Evolutionary conservation across 208 protist genomes (phyloP).

Genomic region (Wallacemonas sp.): DNA sequence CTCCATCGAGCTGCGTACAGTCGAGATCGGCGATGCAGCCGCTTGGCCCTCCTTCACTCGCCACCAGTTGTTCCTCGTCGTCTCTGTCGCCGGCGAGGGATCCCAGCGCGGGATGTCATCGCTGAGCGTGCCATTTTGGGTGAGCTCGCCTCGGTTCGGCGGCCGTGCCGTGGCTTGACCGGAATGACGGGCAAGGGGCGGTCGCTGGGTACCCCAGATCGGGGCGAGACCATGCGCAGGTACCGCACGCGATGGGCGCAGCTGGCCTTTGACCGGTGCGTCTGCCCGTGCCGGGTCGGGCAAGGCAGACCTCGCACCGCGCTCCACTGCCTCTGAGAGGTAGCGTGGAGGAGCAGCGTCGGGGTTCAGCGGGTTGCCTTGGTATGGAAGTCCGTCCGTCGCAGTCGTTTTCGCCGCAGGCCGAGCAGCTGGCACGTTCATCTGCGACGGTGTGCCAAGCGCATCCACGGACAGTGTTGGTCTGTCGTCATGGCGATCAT

Average conservation of each 20-base stretch:
- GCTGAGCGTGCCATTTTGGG: too few species aligned
- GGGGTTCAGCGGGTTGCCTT: background rate
- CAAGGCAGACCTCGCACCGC: too few species aligned
- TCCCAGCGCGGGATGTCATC: background rate
- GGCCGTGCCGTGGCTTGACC: background rate
- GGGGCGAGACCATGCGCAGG: background rate
- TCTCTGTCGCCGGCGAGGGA: background rate
- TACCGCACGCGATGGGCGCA: background rate
- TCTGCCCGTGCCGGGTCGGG: too few species aligned
- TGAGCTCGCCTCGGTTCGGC: background rate
- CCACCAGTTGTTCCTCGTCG: constrained; percentile 5
- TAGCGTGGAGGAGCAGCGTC: background rate
- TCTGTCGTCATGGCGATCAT: too few species aligned
- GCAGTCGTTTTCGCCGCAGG: too few species aligned
- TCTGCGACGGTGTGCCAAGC: background rate
- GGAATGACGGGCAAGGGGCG: background rate
- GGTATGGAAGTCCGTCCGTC: background rate
- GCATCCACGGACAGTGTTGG: too few species aligned
- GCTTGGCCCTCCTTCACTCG: background rate
- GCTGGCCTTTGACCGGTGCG: background rate
- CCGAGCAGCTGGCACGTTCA: too few species aligned
- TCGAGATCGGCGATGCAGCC: background rate
- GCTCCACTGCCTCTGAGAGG: background rate
- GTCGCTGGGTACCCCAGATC: background rate
- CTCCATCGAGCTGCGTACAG: background rate